Evolutionary conservation across 305 asterid species (phyloP).

Genomic region (Salvia sclarea): DNA sequence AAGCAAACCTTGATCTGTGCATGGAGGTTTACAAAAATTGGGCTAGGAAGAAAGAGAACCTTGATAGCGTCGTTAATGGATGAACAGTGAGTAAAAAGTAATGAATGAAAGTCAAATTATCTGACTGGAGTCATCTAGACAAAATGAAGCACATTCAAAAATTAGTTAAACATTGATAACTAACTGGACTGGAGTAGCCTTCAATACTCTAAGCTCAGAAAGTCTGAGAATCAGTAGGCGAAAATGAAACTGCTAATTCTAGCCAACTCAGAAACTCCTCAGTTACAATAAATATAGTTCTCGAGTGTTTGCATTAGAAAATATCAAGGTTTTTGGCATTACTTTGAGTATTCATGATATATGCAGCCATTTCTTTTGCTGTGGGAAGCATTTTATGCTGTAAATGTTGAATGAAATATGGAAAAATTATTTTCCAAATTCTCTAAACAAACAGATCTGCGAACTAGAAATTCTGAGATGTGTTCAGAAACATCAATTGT

Average conservation of each 20-base stretch:
- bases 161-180: background rate
- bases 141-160: background rate
- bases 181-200: background rate
- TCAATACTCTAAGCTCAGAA: too few relatives aligned
- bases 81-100: slow-evolving; percentile 1
- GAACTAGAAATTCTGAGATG: background rate
- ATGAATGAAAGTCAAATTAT: background rate
- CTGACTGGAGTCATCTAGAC: background rate
- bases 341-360: too few relatives aligned
- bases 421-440: background rate
- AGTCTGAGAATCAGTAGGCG: too few relatives aligned
- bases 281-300: background rate
- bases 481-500: background rate
- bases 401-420: background rate
- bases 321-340: slow-evolving; percentile 1
- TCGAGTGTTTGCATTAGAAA: background rate
- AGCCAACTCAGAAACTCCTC: slow-evolving; percentile 3
- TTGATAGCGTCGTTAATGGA: background rate
- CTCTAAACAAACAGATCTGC: background rate
- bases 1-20: background rate
- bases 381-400: background rate
- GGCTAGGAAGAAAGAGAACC: background rate
- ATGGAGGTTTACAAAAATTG: background rate
- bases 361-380: too few relatives aligned
- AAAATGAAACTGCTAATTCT: background rate